Conservation (phyloP, 176 grass and related monocot genomes). For the Zoysia japonica region DNA sequence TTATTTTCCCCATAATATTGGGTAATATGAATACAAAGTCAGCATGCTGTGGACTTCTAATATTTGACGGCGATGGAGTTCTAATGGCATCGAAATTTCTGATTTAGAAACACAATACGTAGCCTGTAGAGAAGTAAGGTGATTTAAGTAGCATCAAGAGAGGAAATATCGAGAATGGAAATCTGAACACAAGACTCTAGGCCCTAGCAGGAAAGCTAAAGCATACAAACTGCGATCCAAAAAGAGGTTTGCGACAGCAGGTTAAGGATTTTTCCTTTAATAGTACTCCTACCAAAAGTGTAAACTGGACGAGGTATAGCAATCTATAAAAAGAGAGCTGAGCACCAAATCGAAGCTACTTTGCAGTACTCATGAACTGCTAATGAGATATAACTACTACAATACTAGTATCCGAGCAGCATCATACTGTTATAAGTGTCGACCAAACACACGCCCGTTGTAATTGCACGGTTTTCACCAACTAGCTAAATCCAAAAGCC, state of each 20-base stretch:
- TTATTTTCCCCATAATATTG: background rate
- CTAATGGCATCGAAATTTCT: slow-evolving; percentile 16
- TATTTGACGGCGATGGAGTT: background rate
- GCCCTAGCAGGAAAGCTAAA: background rate
- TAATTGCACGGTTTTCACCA: background rate
- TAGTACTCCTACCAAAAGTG: background rate
- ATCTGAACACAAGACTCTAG: slow-evolving; percentile 3
- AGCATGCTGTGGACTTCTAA: background rate
- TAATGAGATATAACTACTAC: background rate
- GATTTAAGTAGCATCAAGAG: slow-evolving; percentile 2
- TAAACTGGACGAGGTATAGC: slow-evolving; percentile 9
- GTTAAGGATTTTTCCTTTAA: background rate
- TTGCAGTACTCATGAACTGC: slow-evolving; percentile 9
- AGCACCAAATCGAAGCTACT: slow-evolving; percentile 3
- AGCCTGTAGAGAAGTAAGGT: background rate
- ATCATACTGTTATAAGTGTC: background rate
- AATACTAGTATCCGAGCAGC: too few relatives aligned
- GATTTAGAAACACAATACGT: background rate
- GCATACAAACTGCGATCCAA: background rate
- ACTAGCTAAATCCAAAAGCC: slow-evolving; percentile 14
- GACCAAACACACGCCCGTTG: background rate
- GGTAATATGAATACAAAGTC: too few relatives aligned
- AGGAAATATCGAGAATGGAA: slow-evolving; percentile 5
- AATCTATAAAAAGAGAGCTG: background rate
- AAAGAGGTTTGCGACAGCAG: background rate